phyloP scores from a whole-genome alignment of 352 stramenopile species.

The Phytophthora pseudosyringae region DNA sequence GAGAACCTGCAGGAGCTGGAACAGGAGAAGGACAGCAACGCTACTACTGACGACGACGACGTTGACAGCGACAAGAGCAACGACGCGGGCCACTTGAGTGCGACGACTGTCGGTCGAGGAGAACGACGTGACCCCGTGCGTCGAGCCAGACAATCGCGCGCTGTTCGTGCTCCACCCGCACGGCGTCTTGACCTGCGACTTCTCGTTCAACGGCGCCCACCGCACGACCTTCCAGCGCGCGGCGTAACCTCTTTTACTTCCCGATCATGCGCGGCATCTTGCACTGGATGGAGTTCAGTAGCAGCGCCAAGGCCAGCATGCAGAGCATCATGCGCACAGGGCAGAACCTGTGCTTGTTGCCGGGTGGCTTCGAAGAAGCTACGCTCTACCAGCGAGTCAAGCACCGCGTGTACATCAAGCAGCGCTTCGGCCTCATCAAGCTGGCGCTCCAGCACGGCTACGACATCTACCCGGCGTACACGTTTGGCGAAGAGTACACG shows the following conservation, averaged over 20 bases:
- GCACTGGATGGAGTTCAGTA: conserved; percentile 71
- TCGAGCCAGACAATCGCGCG: conserved; percentile 25
- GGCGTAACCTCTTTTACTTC: conserved; percentile 76
- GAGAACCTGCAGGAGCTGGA: conserved; percentile 8
- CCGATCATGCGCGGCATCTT: conserved; percentile 71
- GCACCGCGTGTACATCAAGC: conserved; percentile 93
- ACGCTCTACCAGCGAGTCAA: conserved; percentile 81
- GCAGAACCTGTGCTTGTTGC: conserved; percentile 82
- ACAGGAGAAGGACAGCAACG: conserved; percentile 15
- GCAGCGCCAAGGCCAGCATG: conserved; percentile 60
- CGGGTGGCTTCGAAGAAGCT: conserved; percentile 95
- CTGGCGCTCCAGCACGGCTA: conserved; percentile 92
- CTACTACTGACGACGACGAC: neutral
- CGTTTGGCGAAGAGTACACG: conserved; percentile 91
- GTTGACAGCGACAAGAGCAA: neutral
- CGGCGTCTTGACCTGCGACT: conserved; percentile 63
- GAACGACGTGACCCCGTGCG: conserved; percentile 24
- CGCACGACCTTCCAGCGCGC: conserved; percentile 54
- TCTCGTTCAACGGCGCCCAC: conserved; percentile 61
- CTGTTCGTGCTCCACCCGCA: conserved; percentile 72
- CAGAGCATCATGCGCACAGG: conserved; percentile 51
- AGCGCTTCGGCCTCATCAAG: conserved; percentile 94
- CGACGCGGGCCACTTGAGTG: conserved; percentile 6
- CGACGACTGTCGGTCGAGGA: conserved; percentile 12
- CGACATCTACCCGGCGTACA: conserved; percentile 88